Base-by-base conservation (phyloP, 805 yeast genomes). In the Wickerhamiella lipophila region DNA sequence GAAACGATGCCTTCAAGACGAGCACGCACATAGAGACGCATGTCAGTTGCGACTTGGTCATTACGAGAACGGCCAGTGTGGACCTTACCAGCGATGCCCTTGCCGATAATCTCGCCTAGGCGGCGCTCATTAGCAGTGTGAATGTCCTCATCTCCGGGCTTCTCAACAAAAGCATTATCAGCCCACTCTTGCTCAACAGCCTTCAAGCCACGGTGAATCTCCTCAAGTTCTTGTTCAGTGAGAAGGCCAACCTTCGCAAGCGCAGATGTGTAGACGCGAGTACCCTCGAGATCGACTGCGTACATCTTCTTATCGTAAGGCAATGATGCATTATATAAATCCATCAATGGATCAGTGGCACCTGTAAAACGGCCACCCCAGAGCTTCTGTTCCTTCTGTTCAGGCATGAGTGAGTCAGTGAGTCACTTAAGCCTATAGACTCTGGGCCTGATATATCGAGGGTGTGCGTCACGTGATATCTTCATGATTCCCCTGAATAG, bases 311-410 rank as follows among this genome's bases (percentile, higher is more conserved):
- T 75, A 66, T 92, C 99, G 61, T 92, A 92, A 1, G 98, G 97
- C 55, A 92, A 70, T 1, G 97, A 89, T 1, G 96, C 96, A 68
- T 92, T 92, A 72, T 94, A 92, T 47, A 89, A 72, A 63, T 92
- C 94, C 99, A 92, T 92, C 61, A 92, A 71, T 2, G 99, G 99
- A 60, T 92, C 99, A 25, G 95, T 79, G 54, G 89, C 89, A 43
- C 73, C 97, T 52, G 96, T 89, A 69, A 89, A 89, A 67, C 98
- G 78, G 60, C 97, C 98, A 60, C 98, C 98, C 98, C 98, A 89
- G 56, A 89, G 72, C 65, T 80, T 88, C 58, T 71, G 73, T 67
- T 81, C 87, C 18, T 15, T 44, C 11, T 19, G 38, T 43, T 34
- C 29, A 22, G 43, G 25, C 30, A 36, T 36, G 41, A 29, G 32